A percentile compares a stretch with the other conserved stretches of the same genome.
phyloP scores from a whole-genome alignment of 148 eudicot species.

The Rheum nobile region DNA sequence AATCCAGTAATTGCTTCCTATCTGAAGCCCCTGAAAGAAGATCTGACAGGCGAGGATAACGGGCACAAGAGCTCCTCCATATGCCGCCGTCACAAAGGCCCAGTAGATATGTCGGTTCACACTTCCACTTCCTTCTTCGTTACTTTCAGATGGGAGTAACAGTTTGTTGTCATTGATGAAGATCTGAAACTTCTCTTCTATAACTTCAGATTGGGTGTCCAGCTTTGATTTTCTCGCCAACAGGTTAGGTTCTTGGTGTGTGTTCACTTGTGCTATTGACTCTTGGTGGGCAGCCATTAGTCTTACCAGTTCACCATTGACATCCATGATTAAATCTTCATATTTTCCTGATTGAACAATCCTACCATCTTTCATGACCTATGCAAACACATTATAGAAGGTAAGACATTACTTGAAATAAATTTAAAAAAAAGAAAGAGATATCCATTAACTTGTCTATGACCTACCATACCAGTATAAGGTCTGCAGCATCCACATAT shows the following conservation, averaged over 20 bases:
- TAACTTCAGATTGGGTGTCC: slow-evolving; percentile 25
- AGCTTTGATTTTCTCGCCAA: too few species aligned
- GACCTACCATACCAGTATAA: slow-evolving; percentile 82
- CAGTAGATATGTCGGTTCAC: slow-evolving; percentile 65
- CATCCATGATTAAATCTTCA: slow-evolving; percentile 44
- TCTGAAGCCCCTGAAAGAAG: slow-evolving; percentile 66
- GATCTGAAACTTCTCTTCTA: slow-evolving; percentile 27
- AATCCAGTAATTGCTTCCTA: slow-evolving; percentile 85
- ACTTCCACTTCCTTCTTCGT: slow-evolving; percentile 54
- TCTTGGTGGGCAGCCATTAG: slow-evolving; percentile 65
- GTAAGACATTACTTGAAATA: too few species aligned
- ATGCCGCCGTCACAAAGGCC: slow-evolving; percentile 54
- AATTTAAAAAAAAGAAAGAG: too few species aligned
- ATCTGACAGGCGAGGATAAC: slow-evolving; percentile 62
- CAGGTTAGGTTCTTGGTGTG: slow-evolving; percentile 15
- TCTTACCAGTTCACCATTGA: slow-evolving; percentile 47
- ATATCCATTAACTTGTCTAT: too few species aligned
- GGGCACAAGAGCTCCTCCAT: slow-evolving; percentile 78
- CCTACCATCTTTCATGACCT: slow-evolving; percentile 87
- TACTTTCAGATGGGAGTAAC: not conserved
- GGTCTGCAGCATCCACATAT: slow-evolving; percentile 69
- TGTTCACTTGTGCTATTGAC: slow-evolving; percentile 57
- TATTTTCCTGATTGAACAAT: slow-evolving; percentile 69
- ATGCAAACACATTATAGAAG: too few species aligned
- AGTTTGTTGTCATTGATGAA: slow-evolving; percentile 16